Base-by-base conservation (phyloP, 2,329 filamentous ascomycete genomes). In the Fusarium agapanthi region DNA sequence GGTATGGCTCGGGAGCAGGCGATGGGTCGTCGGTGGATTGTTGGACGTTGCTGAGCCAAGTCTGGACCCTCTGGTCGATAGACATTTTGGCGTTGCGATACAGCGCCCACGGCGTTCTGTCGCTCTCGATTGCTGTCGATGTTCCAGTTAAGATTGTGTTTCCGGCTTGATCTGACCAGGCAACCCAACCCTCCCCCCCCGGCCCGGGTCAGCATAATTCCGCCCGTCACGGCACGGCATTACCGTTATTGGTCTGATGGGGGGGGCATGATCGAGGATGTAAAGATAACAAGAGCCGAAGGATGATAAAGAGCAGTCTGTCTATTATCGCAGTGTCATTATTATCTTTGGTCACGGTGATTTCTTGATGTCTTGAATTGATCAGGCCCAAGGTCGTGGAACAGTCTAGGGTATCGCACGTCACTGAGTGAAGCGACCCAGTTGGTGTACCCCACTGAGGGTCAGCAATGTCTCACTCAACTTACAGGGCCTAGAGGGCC, bases 311-410 rank as follows among this genome's bases (percentile, higher is more conserved):
- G 13, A 51, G 12, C 6, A 26, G 6, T 24, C 16, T 14, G 6
- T 24, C 12, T 14, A 8, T 22, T 26, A 37, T 37, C 5, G 24
- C 18, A 16, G 24, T 3, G 18, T 26, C 5, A 9, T 28, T 6
- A 5, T 11, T 7, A 26, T 12, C 2, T 8, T 8, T 34, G 3
- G n/a, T 13, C 5, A 7, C 1, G 6, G 0, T 7, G 2, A 16
- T 22, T 26, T 16, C 32, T 26, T 11, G 2, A 15, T 22, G 5
- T 15, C 2, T 16, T 28, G 13, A 13, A 20, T 13, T 26, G 1
- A 10, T n/a, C 6, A 18, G 24, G 2, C 12, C 7, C 50, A 15
- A 7, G 34, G 10, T 7, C 24, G 5, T 13, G 24, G 14, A 53
- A 38, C 10, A 12, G 28, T 15, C 7, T 18, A 28, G 24, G 11